Percentiles rank a stretch among this genome's conserved stretches.
phyloP scores from a whole-genome alignment of 1,284 basidiomycete species.

The Puccinia polysora region DNA sequence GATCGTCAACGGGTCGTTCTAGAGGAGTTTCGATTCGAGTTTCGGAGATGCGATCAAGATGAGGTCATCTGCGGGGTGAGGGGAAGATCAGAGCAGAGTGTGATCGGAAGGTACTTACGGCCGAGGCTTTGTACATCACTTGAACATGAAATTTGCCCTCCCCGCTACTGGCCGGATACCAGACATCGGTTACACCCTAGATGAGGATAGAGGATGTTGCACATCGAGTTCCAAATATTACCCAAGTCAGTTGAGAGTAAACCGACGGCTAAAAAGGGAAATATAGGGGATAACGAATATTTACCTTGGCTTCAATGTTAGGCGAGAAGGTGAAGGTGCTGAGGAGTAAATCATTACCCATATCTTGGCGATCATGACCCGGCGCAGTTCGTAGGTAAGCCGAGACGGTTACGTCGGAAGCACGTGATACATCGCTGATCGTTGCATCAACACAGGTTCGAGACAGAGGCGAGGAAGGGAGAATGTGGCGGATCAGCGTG shows the following conservation, averaged over 20 bases:
- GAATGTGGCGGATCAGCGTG: background rate
- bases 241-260: too few relatives aligned
- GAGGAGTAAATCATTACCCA: conserved; percentile 43
- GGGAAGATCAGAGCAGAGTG: too few relatives aligned
- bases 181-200: conserved; percentile 43
- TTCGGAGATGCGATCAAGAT: too few relatives aligned
- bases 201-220: too few relatives aligned
- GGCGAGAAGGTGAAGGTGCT: conserved; percentile 40
- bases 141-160: conserved; percentile 42
- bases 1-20: conserved; percentile 44
- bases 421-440: conserved; percentile 40
- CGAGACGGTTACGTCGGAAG: conserved; percentile 41
- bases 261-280: too few relatives aligned
- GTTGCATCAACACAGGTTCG: background rate
- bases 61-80: background rate
- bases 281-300: background rate
- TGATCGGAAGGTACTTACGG: conserved; percentile 14
- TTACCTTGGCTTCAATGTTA: conserved; percentile 39
- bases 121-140: conserved; percentile 44
- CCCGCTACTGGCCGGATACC: conserved; percentile 34
- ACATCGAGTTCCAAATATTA: too few relatives aligned
- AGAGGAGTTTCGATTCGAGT: too few relatives aligned
- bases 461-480: too few relatives aligned
- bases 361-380: conserved; percentile 43
- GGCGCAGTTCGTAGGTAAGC: conserved; percentile 42